These are phyloP conservation scores for Cryphonectria japonica DNA, from an alignment of 2,329 filamentous ascomycete species.

Conservation along the genomic window DNA sequence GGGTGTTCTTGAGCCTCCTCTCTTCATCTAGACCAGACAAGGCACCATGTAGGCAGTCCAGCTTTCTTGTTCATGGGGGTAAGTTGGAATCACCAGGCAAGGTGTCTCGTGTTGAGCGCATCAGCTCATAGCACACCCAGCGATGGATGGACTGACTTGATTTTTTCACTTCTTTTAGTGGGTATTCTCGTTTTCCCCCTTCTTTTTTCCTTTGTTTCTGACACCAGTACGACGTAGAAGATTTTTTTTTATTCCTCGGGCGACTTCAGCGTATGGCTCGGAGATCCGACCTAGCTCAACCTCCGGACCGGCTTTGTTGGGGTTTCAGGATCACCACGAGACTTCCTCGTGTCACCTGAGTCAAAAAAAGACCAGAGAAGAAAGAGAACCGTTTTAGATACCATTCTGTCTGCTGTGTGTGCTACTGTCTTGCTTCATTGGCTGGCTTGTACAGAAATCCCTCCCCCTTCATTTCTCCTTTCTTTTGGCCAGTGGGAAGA, in stretches of 20 bases:
- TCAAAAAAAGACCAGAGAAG: not conserved
- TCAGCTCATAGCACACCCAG: too few species aligned
- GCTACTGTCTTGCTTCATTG: not conserved
- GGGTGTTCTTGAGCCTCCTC: not conserved
- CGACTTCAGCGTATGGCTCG: not conserved
- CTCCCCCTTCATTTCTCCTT: not conserved
- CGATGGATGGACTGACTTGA: too few species aligned
- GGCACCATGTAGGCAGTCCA: not conserved
- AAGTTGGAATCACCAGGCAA: not conserved
- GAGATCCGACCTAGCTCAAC: not conserved
- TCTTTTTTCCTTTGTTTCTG: not conserved
- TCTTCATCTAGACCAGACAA: constrained; percentile 2
- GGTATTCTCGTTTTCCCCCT: too few species aligned
- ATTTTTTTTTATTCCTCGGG: not conserved
- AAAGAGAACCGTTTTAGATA: not conserved
- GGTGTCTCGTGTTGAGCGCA: not conserved
- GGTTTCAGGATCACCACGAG: not conserved
- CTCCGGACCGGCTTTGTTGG: not conserved
- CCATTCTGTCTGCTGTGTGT: too few species aligned
- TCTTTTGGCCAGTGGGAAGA: not conserved
- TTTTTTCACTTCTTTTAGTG: too few species aligned
- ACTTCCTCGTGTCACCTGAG: not conserved
- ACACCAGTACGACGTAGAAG: not conserved
- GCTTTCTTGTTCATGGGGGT: not conserved
- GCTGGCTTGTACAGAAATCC: not conserved